Conservation (phyloP, 495 filamentous ascomycete species). For the Aspergillus nanangensis region DNA sequence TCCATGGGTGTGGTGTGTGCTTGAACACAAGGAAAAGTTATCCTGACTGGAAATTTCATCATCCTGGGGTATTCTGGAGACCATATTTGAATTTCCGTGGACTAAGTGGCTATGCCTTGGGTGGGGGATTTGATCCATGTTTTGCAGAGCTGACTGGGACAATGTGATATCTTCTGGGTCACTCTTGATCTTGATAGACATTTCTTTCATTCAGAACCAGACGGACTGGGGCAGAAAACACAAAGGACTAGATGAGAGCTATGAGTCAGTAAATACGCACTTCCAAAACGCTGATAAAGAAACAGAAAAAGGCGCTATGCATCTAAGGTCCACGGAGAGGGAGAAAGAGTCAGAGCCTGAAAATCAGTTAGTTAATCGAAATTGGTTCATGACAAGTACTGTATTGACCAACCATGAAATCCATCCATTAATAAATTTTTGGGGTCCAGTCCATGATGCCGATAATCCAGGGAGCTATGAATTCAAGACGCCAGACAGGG, state of each 20-base stretch:
- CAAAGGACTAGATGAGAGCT: slow-evolving; percentile 23
- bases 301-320: slow-evolving; percentile 13
- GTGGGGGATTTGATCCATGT: slow-evolving; percentile 27
- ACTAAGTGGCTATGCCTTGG: slow-evolving; percentile 33
- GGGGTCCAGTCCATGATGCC: slow-evolving; percentile 1
- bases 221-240: slow-evolving; percentile 10
- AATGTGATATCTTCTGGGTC: slow-evolving; percentile 33
- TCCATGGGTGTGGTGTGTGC: slow-evolving; percentile 32
- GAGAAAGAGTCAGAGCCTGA: slow-evolving; percentile 10
- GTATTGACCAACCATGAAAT: not conserved
- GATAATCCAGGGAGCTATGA: not conserved
- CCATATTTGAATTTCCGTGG: slow-evolving; percentile 36
- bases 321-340: slow-evolving; percentile 23
- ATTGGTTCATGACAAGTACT: not conserved
- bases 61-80: slow-evolving; percentile 42
- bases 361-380: slow-evolving; percentile 7
- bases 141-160: slow-evolving; percentile 26
- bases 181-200: slow-evolving; percentile 36
- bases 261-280: slow-evolving; percentile 31
- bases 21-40: slow-evolving; percentile 40
- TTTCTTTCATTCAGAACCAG: slow-evolving; percentile 21
- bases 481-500: not conserved
- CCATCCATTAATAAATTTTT: not conserved
- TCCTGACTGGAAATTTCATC: slow-evolving; percentile 45
- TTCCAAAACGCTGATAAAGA: slow-evolving; percentile 7